phyloP scores from a whole-genome alignment of 2,329 filamentous ascomycete species.

The Camillea tinctor region DNA sequence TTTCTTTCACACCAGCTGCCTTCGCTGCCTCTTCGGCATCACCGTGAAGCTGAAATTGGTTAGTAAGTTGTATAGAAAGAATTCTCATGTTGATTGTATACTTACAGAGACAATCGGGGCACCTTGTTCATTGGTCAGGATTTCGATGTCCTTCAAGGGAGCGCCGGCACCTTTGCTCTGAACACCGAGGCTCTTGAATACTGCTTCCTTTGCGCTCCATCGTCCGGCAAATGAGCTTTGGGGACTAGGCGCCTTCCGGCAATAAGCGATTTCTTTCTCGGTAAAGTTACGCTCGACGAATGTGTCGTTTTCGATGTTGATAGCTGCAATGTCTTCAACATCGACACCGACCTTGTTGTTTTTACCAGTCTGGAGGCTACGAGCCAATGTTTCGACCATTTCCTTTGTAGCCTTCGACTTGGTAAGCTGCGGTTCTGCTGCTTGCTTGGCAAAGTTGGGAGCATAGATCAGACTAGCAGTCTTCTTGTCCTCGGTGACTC shows the following conservation, averaged over 20 bases:
- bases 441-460: conserved; percentile 64
- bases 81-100: conserved; percentile 12
- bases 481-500: conserved; percentile 85
- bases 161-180: conserved; percentile 84
- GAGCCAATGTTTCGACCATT: conserved; percentile 75
- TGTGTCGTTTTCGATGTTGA: conserved; percentile 92
- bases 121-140: conserved; percentile 75
- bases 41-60: conserved; percentile 70
- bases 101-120: conserved; percentile 84
- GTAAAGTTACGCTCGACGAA: conserved; percentile 97
- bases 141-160: conserved; percentile 91
- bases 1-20: conserved; percentile 80
- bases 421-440: conserved; percentile 46
- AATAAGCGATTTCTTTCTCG: conserved; percentile 78
- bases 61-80: conserved; percentile 31
- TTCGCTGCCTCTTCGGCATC: conserved; percentile 81
- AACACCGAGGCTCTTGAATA: conserved; percentile 95
- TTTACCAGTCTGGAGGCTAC: conserved; percentile 45
- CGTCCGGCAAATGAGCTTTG: conserved; percentile 91
- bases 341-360: conserved; percentile 89
- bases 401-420: conserved; percentile 64
- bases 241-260: conserved; percentile 72
- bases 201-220: conserved; percentile 97
- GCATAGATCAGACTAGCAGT: conserved; percentile 75
- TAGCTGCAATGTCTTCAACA: conserved; percentile 80